These are phyloP conservation scores for Coniophora puteana DNA, from an alignment of 1,284 basidiomycete genomes.

Conservation along the genomic window DNA sequence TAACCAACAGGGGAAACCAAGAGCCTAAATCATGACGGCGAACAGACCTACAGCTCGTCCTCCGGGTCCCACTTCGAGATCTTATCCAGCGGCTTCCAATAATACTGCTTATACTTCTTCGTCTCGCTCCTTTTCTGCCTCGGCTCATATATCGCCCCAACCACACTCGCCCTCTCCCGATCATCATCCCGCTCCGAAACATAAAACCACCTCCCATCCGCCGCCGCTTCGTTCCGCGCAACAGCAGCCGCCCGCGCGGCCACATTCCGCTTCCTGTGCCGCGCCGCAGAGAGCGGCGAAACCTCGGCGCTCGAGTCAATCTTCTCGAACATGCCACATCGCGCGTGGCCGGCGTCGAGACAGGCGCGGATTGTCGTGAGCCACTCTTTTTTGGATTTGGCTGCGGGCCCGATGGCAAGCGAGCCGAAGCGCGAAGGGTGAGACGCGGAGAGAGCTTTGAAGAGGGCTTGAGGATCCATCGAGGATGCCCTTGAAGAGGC, in stretches of 20 bases:
- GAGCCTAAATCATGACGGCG: too few relatives aligned
- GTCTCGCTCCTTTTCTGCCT: conserved; percentile 69
- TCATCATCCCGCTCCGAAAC: conserved; percentile 68
- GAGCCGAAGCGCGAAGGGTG: too few relatives aligned
- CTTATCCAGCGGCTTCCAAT: conserved; percentile 65
- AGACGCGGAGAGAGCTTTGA: conserved; percentile 44
- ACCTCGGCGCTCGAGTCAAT: conserved; percentile 61
- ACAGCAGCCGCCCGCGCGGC: too few relatives aligned
- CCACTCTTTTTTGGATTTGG: conserved; percentile 47
- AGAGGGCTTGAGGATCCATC: conserved; percentile 52
- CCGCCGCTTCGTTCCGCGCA: conserved; percentile 41
- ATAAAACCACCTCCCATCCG: conserved; percentile 75
- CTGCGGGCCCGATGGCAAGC: too few relatives aligned
- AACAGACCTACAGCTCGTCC: conserved; percentile 45
- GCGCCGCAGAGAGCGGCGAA: too few relatives aligned
- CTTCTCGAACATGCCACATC: conserved; percentile 64
- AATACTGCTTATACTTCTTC: conserved; percentile 80
- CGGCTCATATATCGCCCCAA: conserved; percentile 70
- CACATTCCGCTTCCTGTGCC: too few relatives aligned
- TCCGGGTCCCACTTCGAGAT: conserved; percentile 63
- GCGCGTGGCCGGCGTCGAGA: conserved; percentile 44
- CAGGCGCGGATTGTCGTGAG: conserved; percentile 43
- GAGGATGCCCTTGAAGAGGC: conserved; percentile 69
- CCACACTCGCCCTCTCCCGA: conserved; percentile 59
- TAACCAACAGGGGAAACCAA: too few relatives aligned